phyloP scores from a whole-genome alignment of 169 alveolate species.

The Theileria orientalis region DNA sequence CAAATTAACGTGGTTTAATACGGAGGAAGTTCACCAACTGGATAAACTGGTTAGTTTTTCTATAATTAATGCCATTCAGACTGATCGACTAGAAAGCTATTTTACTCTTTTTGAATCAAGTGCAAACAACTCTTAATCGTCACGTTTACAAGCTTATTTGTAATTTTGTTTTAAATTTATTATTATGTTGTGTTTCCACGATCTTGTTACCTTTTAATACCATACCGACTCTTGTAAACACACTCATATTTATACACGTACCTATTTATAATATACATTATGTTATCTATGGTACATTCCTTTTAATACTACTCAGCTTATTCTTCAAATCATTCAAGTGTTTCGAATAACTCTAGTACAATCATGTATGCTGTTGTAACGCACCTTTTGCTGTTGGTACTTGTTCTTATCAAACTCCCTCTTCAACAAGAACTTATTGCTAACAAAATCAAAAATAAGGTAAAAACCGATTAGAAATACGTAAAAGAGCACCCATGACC shows the following conservation, averaged over 20 bases:
- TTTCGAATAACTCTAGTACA: no score
- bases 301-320: no score
- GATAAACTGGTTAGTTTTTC: constrained; percentile 33
- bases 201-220: neutral
- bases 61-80: neutral
- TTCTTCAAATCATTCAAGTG: no score
- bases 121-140: neutral
- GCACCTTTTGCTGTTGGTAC: constrained; percentile 39
- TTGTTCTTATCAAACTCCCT: constrained; percentile 30
- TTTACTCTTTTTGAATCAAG: constrained; percentile 38
- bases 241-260: no score
- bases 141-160: no score
- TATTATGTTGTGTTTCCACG: neutral
- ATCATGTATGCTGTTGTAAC: no score
- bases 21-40: constrained; percentile 64
- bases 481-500: constrained; percentile 35
- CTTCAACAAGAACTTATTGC: constrained; percentile 13
- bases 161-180: no score
- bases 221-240: no score
- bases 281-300: no score
- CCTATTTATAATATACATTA: no score
- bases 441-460: neutral
- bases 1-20: constrained; percentile 45
- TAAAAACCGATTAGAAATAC: neutral
- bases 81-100: constrained; percentile 39